phyloP scores from a whole-genome alignment of 2,329 filamentous ascomycete genomes.

The Lizonia empirigonia region DNA sequence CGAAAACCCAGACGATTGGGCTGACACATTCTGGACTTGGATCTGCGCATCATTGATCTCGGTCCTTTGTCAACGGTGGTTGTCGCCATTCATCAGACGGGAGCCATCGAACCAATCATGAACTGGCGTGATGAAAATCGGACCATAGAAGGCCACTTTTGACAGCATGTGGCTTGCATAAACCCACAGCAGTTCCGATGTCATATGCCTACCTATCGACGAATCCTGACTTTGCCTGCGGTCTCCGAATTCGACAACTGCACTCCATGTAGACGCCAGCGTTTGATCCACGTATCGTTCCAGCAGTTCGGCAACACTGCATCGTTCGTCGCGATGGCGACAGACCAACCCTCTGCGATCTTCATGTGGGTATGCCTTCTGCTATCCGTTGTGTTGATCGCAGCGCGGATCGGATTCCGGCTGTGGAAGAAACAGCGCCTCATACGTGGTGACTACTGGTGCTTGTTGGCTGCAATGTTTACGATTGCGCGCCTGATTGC shows the following conservation, averaged over 20 bases:
- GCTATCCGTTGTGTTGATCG: conserved; percentile 20
- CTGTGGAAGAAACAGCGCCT: conserved; percentile 19
- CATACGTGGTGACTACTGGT: conserved; percentile 26
- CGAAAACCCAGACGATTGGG: background rate
- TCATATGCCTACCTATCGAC: conserved; percentile 11
- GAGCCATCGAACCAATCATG: conserved; percentile 1
- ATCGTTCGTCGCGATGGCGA: conserved; percentile 11
- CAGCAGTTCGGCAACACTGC: conserved; percentile 4
- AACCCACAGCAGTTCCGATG: conserved; percentile 4
- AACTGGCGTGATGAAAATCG: background rate
- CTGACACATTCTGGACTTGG: background rate
- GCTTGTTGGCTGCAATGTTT: conserved; percentile 18
- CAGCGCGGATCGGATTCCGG: conserved; percentile 17
- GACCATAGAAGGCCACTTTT: background rate
- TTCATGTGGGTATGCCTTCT: conserved; percentile 25
- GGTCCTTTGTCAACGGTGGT: conserved; percentile 8
- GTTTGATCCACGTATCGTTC: background rate
- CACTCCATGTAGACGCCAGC: conserved; percentile 15
- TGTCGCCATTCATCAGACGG: conserved; percentile 1
- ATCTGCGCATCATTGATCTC: background rate
- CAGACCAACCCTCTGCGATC: conserved; percentile 11
- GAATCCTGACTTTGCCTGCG: background rate
- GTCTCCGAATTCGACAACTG: conserved; percentile 2
- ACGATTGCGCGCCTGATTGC: conserved; percentile 19
- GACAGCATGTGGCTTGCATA: conserved; percentile 13